Percentiles rank a stretch among this genome's conserved stretches.
Conservation (phyloP, 73 alveolate species). For the Paramecium caudatum region DNA sequence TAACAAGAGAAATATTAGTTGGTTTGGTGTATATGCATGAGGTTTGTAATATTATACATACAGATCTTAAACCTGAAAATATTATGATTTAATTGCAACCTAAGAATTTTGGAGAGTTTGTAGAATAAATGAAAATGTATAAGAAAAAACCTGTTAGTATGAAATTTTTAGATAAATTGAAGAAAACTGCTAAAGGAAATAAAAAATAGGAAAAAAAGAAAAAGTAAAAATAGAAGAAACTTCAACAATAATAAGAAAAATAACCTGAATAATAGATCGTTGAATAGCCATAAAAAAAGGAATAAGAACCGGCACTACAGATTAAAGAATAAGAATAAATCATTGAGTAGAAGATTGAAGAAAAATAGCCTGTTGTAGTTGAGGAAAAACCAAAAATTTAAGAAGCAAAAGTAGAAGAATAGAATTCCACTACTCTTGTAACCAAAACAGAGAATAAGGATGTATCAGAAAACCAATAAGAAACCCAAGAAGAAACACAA, state of each 20-base stretch:
- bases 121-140: slow-evolving; percentile 67
- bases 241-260: neutral
- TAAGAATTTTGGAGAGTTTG: slow-evolving; percentile 61
- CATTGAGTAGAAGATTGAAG: neutral
- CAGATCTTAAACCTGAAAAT: slow-evolving; percentile 96
- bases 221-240: slow-evolving; percentile 53
- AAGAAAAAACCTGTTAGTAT: slow-evolving; percentile 69
- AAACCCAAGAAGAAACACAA: too few relatives aligned
- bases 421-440: too few relatives aligned
- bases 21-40: slow-evolving; percentile 95
- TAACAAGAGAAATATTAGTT: slow-evolving; percentile 87
- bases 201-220: slow-evolving; percentile 69
- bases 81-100: slow-evolving; percentile 77
- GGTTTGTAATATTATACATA: slow-evolving; percentile 86
- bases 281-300: neutral
- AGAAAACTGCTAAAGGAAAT: slow-evolving; percentile 12
- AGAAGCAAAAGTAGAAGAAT: neutral
- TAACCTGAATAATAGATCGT: neutral
- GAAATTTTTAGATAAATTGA: slow-evolving; percentile 59
- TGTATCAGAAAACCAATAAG: too few relatives aligned
- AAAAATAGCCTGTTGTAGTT: neutral
- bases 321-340: neutral
- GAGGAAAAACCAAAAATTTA: neutral
- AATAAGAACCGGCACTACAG: neutral
- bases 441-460: too few relatives aligned